Base-by-base conservation (phyloP, 1,284 basidiomycete genomes). In the Chondrostereum purpureum region DNA sequence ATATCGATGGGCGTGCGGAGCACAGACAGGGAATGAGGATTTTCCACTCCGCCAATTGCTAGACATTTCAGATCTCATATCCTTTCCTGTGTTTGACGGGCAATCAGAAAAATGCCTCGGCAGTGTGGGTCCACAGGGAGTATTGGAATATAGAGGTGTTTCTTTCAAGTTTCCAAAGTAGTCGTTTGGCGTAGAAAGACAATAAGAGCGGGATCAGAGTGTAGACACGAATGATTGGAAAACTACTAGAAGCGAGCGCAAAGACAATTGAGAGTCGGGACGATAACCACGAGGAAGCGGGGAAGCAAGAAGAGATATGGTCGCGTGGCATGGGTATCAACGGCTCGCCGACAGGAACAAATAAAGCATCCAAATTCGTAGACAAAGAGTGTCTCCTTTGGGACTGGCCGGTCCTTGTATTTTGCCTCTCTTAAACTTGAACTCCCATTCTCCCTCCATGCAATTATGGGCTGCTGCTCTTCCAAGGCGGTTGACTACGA, bases 401-500 rank as follows among this genome's bases (percentile, higher is more conserved):
- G 27, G 27, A 31, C n/a, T 8, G n/a, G 27, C 8, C 8, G 27
- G 8, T n/a, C 27, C 27, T 31, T 31, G 27, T 31, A 31, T 31
- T 31, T n/a, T 31, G 8, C n/a, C n/a, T 31, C 27, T 8, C n/a
- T 31, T 8, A 31, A 31, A 31, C 27, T n/a, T 31, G 8, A 8
- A 8, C 8, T 31, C n/a, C 27, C 27, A 31, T 31, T n/a, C n/a
- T n/a, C 8, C 27, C 27, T 31, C 27, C 36, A 38, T 14, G 18
- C 12, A 45, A 43, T 23, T 13, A 52, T 52, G 50, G 50, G 50
- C 27, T 50, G 47, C 59, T 67, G 78, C 59, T 70, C 77, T 53
- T 79, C 80, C 59, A 72, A 91, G 68, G 88, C 89, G 22, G 83
- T 97, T 60, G 91, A 97, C 73, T 94, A 93, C 66, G 88, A 95